These are phyloP conservation scores for Uncinocarpus reesii DNA, from an alignment of 2,329 filamentous ascomycete genomes.

Conservation along the genomic window DNA sequence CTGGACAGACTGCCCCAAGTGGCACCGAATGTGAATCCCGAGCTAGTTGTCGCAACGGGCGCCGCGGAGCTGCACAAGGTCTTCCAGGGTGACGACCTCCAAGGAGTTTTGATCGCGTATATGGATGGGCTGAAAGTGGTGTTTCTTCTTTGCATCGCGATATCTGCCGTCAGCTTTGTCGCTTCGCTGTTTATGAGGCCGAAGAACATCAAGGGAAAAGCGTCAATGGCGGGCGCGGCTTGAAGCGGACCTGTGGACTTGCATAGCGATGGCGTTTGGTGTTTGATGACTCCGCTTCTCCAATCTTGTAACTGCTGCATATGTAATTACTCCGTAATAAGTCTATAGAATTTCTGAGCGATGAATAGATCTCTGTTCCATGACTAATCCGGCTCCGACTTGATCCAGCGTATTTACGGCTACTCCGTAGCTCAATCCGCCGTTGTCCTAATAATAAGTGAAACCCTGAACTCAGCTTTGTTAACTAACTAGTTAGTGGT, in stretches of 20 bases:
- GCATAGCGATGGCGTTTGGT: neutral
- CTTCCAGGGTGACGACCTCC: conserved; percentile 37
- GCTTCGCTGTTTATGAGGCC: conserved; percentile 4
- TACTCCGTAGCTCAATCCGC: no score
- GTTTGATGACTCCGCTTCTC: no score
- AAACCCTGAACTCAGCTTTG: no score
- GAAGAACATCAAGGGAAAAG: conserved; percentile 9
- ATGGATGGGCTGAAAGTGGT: conserved; percentile 14
- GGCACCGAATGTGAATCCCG: conserved; percentile 34
- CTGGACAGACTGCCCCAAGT: conserved; percentile 8
- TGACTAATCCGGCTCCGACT: no score
- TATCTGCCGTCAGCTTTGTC: conserved; percentile 8
- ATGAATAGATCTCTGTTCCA: no score
- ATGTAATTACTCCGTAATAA: no score
- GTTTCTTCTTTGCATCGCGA: conserved; percentile 11
- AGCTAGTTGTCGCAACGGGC: conserved; percentile 38
- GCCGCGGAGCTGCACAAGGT: conserved; percentile 50
- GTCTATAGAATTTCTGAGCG: no score
- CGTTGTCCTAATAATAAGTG: no score
- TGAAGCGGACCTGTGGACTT: neutral
- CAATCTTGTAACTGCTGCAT: no score
- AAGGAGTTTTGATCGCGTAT: conserved; percentile 12
- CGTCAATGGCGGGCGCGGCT: neutral
- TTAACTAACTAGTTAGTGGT: no score
- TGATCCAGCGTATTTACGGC: no score